Conservation (phyloP, 768 basidiomycete species). For the Arthromyces matolae region DNA sequence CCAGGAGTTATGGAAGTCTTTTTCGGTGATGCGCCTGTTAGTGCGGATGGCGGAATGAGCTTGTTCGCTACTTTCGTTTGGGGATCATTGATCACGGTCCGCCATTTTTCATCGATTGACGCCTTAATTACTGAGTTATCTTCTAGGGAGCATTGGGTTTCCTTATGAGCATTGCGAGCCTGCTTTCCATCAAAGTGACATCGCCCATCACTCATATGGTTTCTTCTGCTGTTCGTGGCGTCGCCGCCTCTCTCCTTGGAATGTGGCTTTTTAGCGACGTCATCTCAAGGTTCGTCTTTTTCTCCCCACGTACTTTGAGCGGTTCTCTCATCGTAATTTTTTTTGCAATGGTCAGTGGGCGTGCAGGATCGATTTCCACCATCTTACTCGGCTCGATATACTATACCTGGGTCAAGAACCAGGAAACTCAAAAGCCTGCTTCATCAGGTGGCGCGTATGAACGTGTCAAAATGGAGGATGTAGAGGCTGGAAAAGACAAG, state of each 20-base stretch:
- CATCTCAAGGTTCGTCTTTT: constrained; percentile 62
- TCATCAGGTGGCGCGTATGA: constrained; percentile 43
- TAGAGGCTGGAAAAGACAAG: constrained; percentile 48
- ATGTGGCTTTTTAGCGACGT: constrained; percentile 79
- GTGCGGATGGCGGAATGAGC: constrained; percentile 37
- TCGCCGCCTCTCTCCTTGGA: constrained; percentile 83
- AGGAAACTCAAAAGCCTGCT: constrained; percentile 47
- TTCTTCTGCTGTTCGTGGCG: constrained; percentile 92
- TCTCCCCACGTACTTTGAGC: not conserved
- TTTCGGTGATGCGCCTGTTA: constrained; percentile 36
- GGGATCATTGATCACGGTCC: constrained; percentile 76
- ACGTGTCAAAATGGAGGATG: constrained; percentile 59
- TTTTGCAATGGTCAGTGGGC: constrained; percentile 64
- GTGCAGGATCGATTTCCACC: constrained; percentile 72
- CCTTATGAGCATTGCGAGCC: constrained; percentile 89
- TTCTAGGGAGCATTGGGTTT: constrained; percentile 81
- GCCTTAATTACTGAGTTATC: not conserved
- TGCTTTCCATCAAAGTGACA: constrained; percentile 94
- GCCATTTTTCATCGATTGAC: constrained; percentile 20
- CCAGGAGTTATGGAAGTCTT: constrained; percentile 61
- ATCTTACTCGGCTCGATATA: constrained; percentile 80
- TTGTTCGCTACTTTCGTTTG: constrained; percentile 64
- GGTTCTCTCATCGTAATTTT: not conserved
- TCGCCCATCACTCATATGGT: constrained; percentile 98
- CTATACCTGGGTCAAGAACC: constrained; percentile 87